phyloP scores from a whole-genome alignment of 2,329 filamentous ascomycete genomes.

The Alternaria viburni region DNA sequence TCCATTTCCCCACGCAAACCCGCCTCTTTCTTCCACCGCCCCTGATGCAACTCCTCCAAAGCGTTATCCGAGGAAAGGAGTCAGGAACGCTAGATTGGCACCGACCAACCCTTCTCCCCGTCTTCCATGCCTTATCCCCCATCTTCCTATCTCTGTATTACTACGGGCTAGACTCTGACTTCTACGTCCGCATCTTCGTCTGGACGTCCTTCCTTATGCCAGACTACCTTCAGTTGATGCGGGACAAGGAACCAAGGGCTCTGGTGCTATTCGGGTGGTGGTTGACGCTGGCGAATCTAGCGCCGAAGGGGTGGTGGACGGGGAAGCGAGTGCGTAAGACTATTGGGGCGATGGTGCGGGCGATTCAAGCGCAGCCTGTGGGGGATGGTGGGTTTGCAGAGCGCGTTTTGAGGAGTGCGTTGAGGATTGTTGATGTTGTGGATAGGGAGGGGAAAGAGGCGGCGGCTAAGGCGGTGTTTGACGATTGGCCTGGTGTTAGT shows the following conservation, averaged over 20 bases:
- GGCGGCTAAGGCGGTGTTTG: constrained; percentile 35
- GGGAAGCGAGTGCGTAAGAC: constrained; percentile 16
- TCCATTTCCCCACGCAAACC: constrained; percentile 1
- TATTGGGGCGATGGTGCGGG: constrained; percentile 29
- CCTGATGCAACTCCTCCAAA: constrained; percentile 30
- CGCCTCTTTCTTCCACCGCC: constrained; percentile 39
- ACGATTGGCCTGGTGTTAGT: constrained; percentile 31
- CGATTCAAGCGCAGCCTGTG: constrained; percentile 13
- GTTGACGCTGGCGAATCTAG: constrained; percentile 31
- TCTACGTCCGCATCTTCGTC: constrained; percentile 37
- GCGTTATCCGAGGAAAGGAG: constrained; percentile 15
- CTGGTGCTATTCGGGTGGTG: constrained; percentile 39
- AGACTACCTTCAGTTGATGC: constrained; percentile 34
- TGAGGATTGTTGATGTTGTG: constrained; percentile 20
- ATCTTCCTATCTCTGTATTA: constrained; percentile 45
- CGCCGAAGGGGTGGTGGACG: constrained; percentile 38
- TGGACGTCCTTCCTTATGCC: constrained; percentile 40
- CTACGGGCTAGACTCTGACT: constrained; percentile 35
- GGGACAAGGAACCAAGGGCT: constrained; percentile 30
- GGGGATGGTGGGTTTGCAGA: constrained; percentile 16
- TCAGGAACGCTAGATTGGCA: constrained; percentile 28
- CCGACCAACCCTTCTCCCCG: constrained; percentile 27
- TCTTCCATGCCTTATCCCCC: constrained; percentile 38
- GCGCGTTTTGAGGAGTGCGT: constrained; percentile 27
- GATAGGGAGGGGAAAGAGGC: constrained; percentile 21